These are phyloP conservation scores for Eucalyptus curtisii DNA, from an alignment of 345 rosid species.

Conservation along the genomic window DNA sequence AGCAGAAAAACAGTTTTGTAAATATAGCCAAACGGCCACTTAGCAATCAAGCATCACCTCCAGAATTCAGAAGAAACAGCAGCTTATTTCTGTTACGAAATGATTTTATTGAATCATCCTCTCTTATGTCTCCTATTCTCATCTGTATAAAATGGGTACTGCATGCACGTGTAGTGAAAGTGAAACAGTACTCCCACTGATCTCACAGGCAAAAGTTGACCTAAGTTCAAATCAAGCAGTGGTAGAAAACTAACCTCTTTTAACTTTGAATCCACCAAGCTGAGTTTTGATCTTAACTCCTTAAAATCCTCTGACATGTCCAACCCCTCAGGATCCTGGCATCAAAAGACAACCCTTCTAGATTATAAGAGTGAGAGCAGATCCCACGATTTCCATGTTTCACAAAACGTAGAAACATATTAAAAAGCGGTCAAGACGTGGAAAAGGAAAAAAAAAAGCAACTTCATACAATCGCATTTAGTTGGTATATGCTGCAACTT, in stretches of 20 bases:
- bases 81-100: background rate
- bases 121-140: background rate
- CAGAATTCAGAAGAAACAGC: background rate
- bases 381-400: background rate
- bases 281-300: slow-evolving; percentile 19
- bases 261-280: slow-evolving; percentile 13
- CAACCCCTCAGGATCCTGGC: background rate
- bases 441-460: background rate
- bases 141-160: background rate
- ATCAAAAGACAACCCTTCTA: background rate
- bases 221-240: background rate
- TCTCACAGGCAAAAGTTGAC: background rate
- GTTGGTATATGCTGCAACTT: background rate
- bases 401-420: background rate
- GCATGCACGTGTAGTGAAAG: background rate
- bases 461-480: background rate
- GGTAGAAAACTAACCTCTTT: slow-evolving; percentile 11
- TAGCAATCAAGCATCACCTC: background rate
- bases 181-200: background rate
- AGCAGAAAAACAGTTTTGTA: background rate
- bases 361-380: background rate
- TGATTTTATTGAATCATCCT: background rate
- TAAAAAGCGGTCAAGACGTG: background rate
- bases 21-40: background rate
- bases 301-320: slow-evolving; percentile 9